Evolutionary conservation across 2,329 filamentous ascomycete species (phyloP).

Genomic region (Fusarium kyushuense): DNA sequence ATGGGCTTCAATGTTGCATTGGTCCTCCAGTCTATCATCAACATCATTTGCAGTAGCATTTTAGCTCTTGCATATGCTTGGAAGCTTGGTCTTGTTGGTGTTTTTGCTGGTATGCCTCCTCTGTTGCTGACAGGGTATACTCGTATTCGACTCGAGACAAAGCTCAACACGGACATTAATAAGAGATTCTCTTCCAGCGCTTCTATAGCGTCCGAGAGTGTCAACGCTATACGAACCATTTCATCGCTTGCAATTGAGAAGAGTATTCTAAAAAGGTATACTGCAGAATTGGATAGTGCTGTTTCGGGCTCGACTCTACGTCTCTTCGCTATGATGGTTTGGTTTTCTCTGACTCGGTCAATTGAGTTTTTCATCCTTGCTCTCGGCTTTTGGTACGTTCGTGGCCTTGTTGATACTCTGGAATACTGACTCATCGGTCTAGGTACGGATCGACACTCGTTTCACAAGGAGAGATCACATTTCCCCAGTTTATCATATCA

Average conservation of each 20-base stretch:
- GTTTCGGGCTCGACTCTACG: conserved; percentile 43
- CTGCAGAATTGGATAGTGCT: conserved; percentile 48
- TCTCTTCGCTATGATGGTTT: conserved; percentile 50
- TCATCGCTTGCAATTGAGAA: conserved; percentile 57
- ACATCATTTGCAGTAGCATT: conserved; percentile 53
- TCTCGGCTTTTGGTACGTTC: background rate
- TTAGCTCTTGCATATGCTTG: conserved; percentile 59
- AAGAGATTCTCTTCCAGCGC: conserved; percentile 51
- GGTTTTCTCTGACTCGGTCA: conserved; percentile 52
- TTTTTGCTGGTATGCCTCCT: conserved; percentile 56
- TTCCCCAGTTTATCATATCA: conserved; percentile 63
- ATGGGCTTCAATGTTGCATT: conserved; percentile 57
- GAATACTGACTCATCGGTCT: too few relatives aligned
- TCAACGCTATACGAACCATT: conserved; percentile 55
- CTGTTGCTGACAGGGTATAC: conserved; percentile 53
- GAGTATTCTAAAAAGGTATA: conserved; percentile 48
- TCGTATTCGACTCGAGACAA: conserved; percentile 55
- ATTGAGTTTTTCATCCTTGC: background rate
- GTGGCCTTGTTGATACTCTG: too few relatives aligned
- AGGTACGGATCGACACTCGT: conserved; percentile 50
- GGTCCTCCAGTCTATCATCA: conserved; percentile 52
- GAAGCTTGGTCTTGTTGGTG: conserved; percentile 61
- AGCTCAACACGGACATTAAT: conserved; percentile 51
- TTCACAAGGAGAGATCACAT: conserved; percentile 59
- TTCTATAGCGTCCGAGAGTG: conserved; percentile 57